A percentile compares a stretch with the other conserved stretches of the same genome.
Conservation (phyloP, 2,329 filamentous ascomycete species). For the Aspergillus transmontanensis region DNA sequence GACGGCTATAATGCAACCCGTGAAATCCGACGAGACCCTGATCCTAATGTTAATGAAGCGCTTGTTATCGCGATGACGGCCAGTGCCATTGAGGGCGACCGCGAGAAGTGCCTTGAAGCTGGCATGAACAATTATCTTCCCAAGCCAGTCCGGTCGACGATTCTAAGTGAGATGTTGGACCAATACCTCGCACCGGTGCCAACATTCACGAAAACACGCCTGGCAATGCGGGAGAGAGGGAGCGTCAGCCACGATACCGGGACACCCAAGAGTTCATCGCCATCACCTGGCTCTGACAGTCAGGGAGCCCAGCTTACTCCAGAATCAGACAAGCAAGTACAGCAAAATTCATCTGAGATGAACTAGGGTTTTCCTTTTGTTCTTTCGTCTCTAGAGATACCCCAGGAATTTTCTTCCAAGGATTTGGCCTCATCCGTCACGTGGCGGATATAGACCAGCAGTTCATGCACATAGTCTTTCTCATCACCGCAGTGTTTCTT, state of each 20-base stretch:
- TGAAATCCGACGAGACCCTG: constrained; percentile 73
- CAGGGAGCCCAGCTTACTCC: constrained; percentile 18
- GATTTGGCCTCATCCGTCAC: background rate
- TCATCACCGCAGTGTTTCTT: constrained; percentile 6
- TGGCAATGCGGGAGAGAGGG: constrained; percentile 33
- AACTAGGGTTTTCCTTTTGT: background rate
- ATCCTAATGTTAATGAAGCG: constrained; percentile 76
- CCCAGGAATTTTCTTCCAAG: background rate
- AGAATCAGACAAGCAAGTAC: constrained; percentile 18
- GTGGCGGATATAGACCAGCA: background rate
- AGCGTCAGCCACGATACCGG: constrained; percentile 31
- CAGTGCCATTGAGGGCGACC: constrained; percentile 88
- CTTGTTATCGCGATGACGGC: constrained; percentile 98
- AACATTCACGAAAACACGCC: constrained; percentile 35
- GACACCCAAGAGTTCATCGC: constrained; percentile 23
- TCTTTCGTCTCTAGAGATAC: constrained; percentile 7
- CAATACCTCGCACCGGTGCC: constrained; percentile 61
- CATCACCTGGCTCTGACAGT: constrained; percentile 22
- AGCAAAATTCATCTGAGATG: background rate
- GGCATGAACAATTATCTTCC: constrained; percentile 98
- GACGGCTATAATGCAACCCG: constrained; percentile 92
- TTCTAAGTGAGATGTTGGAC: constrained; percentile 81
- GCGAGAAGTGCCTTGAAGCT: constrained; percentile 91
- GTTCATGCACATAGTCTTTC: constrained; percentile 4
- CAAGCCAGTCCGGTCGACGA: constrained; percentile 88